Conservation (phyloP, 495 filamentous ascomycete species). For the Neurospora sp. region DNA sequence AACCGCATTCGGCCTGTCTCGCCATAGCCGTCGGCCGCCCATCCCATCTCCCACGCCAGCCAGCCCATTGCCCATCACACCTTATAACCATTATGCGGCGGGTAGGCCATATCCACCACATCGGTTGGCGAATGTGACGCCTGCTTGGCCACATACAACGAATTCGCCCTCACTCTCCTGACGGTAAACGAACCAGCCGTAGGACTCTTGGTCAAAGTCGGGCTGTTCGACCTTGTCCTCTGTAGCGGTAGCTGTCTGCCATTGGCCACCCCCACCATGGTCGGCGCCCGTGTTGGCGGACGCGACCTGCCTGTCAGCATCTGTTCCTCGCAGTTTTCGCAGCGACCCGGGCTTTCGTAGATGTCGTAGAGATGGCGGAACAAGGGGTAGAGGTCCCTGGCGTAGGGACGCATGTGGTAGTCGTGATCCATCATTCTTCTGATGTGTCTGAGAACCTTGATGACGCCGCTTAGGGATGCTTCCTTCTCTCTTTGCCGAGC, state of each 20-base stretch:
- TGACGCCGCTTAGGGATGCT: slow-evolving; percentile 13
- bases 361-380: slow-evolving; percentile 22
- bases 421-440: slow-evolving; percentile 20
- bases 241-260: not conserved
- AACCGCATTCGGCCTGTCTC: not conserved
- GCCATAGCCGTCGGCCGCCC: not conserved
- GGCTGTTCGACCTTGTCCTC: not conserved
- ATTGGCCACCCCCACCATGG: not conserved
- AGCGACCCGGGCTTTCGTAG: slow-evolving; percentile 13
- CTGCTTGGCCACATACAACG: not conserved
- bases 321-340: slow-evolving; percentile 21
- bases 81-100: not conserved
- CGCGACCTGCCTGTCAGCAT: slow-evolving; percentile 7
- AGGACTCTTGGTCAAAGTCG: not conserved
- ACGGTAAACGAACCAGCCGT: not conserved
- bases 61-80: not conserved
- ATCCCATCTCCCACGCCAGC: not conserved
- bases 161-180: not conserved
- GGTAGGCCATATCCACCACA: not conserved
- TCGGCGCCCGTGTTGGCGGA: not conserved
- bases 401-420: slow-evolving; percentile 13
- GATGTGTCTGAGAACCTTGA: slow-evolving; percentile 14
- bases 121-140: not conserved
- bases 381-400: slow-evolving; percentile 18
- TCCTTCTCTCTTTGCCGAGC: not conserved